A percentile compares a stretch with the other conserved stretches of the same genome.
Evolutionary conservation across 2,329 filamentous ascomycete species (phyloP).

Genomic region (Botryotinia narcissicola): DNA sequence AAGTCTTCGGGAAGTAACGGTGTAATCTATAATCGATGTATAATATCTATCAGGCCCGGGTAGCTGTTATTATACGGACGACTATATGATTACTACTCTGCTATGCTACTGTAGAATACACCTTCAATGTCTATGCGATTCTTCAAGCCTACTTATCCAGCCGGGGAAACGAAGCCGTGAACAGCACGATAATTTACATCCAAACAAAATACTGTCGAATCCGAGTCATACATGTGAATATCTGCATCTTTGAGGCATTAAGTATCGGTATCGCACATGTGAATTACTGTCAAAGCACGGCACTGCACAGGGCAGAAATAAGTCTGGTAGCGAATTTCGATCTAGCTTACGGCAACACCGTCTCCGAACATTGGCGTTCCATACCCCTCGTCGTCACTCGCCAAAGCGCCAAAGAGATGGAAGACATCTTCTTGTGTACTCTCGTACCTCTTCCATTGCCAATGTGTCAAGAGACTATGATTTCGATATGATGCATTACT

Average conservation of each 20-base stretch:
- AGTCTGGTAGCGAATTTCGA: conserved; percentile 17
- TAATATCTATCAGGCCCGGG: not conserved
- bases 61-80: not conserved
- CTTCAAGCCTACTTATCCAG: not conserved
- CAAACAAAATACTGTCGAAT: conserved; percentile 9
- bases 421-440: not conserved
- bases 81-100: not conserved
- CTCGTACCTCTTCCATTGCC: conserved; percentile 5
- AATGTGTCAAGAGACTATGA: conserved; percentile 1
- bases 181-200: conserved; percentile 7
- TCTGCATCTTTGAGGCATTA: not conserved
- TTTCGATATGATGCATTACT: not conserved
- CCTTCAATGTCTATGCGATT: not conserved
- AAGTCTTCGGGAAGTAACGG: conserved; percentile 3
- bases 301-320: not conserved
- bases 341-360: not conserved
- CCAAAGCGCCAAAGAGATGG: not conserved
- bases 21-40: conserved; percentile 4
- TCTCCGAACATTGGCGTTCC: conserved; percentile 10
- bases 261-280: not conserved
- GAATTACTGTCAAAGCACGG: not conserved
- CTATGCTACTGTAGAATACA: not conserved
- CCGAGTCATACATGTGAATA: conserved; percentile 4
- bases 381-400: conserved; percentile 9
- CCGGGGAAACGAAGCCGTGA: conserved; percentile 7